Conservation (phyloP, 108 stramenopile species). For the Cyclotella sp. region DNA sequence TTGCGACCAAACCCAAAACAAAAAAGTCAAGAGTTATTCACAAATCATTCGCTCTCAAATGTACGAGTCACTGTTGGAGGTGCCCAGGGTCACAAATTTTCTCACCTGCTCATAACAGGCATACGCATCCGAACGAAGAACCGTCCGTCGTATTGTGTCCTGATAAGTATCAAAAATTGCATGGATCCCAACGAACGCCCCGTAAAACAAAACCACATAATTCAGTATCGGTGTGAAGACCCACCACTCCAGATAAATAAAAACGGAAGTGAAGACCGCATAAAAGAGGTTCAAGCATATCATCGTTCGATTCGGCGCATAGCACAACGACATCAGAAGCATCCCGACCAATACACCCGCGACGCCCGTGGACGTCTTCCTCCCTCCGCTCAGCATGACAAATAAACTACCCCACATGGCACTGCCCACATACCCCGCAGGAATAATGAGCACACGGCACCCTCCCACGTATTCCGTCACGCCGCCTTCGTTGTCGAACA, state of each 20-base stretch:
- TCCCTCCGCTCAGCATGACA: slow-evolving; percentile 51
- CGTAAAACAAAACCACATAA: slow-evolving; percentile 52
- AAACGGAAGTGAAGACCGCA: slow-evolving; percentile 39
- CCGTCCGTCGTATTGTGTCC: slow-evolving; percentile 48
- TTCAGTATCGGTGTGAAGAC: slow-evolving; percentile 51
- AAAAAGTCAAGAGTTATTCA: background rate
- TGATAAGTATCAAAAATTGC: slow-evolving; percentile 50
- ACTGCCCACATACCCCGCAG: slow-evolving; percentile 52
- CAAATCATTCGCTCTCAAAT: no score
- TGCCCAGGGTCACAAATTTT: background rate
- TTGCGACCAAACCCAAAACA: background rate
- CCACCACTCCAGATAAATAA: slow-evolving; percentile 54
- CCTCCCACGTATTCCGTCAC: slow-evolving; percentile 53
- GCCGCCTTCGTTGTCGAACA: slow-evolving; percentile 57
- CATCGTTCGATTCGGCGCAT: slow-evolving; percentile 56
- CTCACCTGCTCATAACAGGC: slow-evolving; percentile 47
- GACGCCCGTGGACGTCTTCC: slow-evolving; percentile 47
- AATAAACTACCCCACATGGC: slow-evolving; percentile 55
- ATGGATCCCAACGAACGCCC: slow-evolving; percentile 50
- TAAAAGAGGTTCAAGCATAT: slow-evolving; percentile 45
- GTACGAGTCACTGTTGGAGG: no score
- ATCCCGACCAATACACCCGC: slow-evolving; percentile 42
- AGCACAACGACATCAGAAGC: slow-evolving; percentile 52
- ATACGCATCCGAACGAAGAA: slow-evolving; percentile 54
- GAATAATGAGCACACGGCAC: slow-evolving; percentile 49